These are phyloP conservation scores for Coccomyxa sp. DNA, from an alignment of 139 green algal genomes.

Conservation along the genomic window DNA sequence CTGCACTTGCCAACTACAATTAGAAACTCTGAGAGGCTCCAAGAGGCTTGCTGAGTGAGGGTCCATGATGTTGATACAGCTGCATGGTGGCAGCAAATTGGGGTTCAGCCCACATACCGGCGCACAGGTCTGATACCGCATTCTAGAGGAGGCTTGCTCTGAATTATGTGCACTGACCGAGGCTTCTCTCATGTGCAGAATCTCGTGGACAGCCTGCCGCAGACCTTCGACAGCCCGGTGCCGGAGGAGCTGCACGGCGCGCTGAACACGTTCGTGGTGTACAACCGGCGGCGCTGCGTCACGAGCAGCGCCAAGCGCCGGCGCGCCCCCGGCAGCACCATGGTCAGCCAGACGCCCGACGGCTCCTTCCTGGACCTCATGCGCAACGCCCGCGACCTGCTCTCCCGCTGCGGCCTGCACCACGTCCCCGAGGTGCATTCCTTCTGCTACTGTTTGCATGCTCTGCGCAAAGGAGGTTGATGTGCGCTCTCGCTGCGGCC, in stretches of 20 bases:
- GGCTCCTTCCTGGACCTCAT: conserved; percentile 95
- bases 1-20: too few species aligned
- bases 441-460: too few species aligned
- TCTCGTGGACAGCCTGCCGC: conserved; percentile 77
- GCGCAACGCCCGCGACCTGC: conserved; percentile 80
- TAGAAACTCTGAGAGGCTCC: too few species aligned
- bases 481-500: conserved; percentile 61
- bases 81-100: too few species aligned
- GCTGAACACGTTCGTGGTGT: conserved; percentile 93
- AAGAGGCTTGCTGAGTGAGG: too few species aligned
- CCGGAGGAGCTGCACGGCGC: conserved; percentile 10
- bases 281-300: conserved; percentile 78
- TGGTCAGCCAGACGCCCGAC: conserved; percentile 91
- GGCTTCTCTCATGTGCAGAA: too few species aligned
- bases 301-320: conserved; percentile 89
- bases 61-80: too few species aligned
- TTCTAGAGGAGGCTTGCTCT: too few species aligned
- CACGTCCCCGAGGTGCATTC: conserved; percentile 46
- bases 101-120: not conserved
- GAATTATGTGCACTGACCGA: too few species aligned
- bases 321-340: conserved; percentile 52
- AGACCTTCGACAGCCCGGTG: conserved; percentile 32
- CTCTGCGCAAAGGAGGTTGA: too few species aligned
- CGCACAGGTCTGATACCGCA: too few species aligned
- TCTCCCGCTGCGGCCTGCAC: conserved; percentile 54